Base-by-base conservation (phyloP, 345 rosid species). In the Camelina laxa region DNA sequence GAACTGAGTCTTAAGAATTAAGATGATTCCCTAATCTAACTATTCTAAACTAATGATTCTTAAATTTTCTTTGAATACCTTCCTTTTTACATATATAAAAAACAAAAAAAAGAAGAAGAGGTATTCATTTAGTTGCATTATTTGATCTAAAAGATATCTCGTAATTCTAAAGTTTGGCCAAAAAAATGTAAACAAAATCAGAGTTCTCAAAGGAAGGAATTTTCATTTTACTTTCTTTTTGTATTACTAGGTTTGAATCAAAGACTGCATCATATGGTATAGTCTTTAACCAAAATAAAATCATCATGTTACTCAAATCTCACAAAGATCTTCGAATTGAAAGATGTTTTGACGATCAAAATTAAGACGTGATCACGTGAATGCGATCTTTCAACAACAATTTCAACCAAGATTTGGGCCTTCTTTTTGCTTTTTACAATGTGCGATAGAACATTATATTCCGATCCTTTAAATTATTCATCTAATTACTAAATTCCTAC, bases 381-480 rank as follows among this genome's bases (percentile, higher is more conserved):
- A 54, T 42, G 13, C 14, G 0, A 63, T 73, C 19, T 15, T 55
- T 31, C 15, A 20, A 33, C 65, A 65, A 65, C 33, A 62, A 30
- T 38, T 61, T 41, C 47, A 53, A 53, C 55, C 70, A 73, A 36
- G 73, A 58, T 39, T 59, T 50, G 4, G 12, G 64, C 62, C 21
- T 61, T 61, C n/a, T 42, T 50, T 44, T 35, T 69, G 68, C 69
- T 75, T 69, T 27, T 69, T 31, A 42, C 50, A 59, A 16, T 38
- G 41, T 42, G 44, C 17, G 59, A 41, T 76, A 16, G 57, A 75
- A 53, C 51, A 44, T 54, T 61, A 53, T 69, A 69, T 69, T 69
- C 70, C 24, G 35, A 76, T 39, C 70, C 65, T 60, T 51, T 69
- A 45, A 2, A 41, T 6, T 45, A 75, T 69, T 61, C 70, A 69